These are phyloP conservation scores for Apiospora marii DNA, from an alignment of 2,329 filamentous ascomycete genomes.

Conservation along the genomic window DNA sequence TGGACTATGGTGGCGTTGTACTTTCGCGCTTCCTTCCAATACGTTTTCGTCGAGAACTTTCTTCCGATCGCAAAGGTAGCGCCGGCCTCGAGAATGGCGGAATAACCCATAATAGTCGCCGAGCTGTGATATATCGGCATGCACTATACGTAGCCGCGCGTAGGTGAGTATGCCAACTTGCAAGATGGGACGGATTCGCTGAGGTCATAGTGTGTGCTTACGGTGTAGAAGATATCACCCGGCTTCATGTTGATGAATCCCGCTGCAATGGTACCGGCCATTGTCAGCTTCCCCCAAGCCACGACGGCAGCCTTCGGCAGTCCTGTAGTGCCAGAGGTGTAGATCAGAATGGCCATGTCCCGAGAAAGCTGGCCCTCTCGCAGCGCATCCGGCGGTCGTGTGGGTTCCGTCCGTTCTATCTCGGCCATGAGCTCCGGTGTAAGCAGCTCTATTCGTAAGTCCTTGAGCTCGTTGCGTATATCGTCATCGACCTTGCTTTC, in stretches of 20 bases:
- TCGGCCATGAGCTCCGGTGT: slow-evolving; percentile 64
- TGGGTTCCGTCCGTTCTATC: slow-evolving; percentile 57
- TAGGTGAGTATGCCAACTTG: slow-evolving; percentile 24
- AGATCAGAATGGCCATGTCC: slow-evolving; percentile 78
- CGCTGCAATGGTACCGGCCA: slow-evolving; percentile 60
- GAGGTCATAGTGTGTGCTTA: slow-evolving; percentile 45
- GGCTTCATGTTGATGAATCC: slow-evolving; percentile 65
- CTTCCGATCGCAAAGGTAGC: slow-evolving; percentile 75
- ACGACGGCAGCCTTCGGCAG: slow-evolving; percentile 82
- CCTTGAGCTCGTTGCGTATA: slow-evolving; percentile 57
- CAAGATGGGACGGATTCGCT: neutral
- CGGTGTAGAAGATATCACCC: slow-evolving; percentile 78
- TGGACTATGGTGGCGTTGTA: slow-evolving; percentile 79
- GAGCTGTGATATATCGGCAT: slow-evolving; percentile 93
- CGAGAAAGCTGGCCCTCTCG: slow-evolving; percentile 58
- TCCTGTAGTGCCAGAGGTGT: slow-evolving; percentile 86
- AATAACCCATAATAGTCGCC: slow-evolving; percentile 74
- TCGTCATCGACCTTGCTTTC: slow-evolving; percentile 64
- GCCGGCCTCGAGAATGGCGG: slow-evolving; percentile 65
- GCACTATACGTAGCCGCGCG: slow-evolving; percentile 54
- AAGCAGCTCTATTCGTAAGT: slow-evolving; percentile 68
- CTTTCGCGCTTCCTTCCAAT: slow-evolving; percentile 79
- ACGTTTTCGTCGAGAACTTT: slow-evolving; percentile 79
- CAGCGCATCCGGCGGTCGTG: slow-evolving; percentile 65
- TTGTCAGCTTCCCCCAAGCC: slow-evolving; percentile 71